phyloP scores from a whole-genome alignment of 2,329 filamentous ascomycete species.

The Seiridium cupressi region DNA sequence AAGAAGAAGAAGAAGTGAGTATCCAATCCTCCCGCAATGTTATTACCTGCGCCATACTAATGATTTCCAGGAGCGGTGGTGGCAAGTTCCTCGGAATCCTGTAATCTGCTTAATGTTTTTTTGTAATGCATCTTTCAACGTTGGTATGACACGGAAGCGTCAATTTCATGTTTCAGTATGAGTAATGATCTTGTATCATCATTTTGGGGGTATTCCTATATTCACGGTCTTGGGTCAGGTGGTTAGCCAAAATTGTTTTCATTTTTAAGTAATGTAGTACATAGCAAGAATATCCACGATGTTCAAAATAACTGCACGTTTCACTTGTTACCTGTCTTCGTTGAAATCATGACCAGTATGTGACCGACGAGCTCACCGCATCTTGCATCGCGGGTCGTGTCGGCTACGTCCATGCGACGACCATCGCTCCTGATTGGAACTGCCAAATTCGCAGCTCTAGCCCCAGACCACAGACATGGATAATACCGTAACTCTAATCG shows the following conservation, averaged over 20 bases:
- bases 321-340: no score
- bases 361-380: background rate
- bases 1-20: conserved; percentile 26
- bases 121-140: background rate
- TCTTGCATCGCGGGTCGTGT: no score
- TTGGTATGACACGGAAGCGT: background rate
- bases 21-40: background rate
- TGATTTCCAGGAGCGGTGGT: conserved; percentile 5
- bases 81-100: conserved; percentile 13
- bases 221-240: background rate
- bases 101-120: background rate
- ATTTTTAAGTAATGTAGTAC: background rate
- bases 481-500: conserved; percentile 5
- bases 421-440: no score
- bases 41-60: background rate
- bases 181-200: conserved; percentile 5
- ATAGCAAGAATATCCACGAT: background rate
- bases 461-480: conserved; percentile 1
- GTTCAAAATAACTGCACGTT: background rate
- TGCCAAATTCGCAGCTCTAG: background rate
- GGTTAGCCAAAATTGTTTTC: background rate
- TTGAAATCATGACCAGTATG: background rate
- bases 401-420: no score
- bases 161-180: background rate
- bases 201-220: no score